Percentiles rank a stretch among this genome's conserved stretches.
These are phyloP conservation scores for Craterostigma plantagineum DNA, from an alignment of 257 asterid genomes.

Conservation along the genomic window DNA sequence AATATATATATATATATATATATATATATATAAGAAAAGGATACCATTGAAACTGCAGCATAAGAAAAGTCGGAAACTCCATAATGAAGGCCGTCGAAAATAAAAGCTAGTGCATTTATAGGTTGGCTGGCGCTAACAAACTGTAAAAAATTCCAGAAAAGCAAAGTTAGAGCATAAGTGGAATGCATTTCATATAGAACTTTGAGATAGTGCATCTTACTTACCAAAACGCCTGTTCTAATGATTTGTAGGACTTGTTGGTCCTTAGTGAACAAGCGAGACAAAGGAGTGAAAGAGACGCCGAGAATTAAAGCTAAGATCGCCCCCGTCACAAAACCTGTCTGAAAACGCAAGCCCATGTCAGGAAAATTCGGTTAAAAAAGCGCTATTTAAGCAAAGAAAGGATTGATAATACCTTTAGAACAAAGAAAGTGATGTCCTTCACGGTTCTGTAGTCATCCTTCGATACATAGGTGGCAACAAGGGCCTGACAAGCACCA, in stretches of 20 bases:
- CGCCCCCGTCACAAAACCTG: conserved; percentile 51
- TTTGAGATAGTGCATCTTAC: no score
- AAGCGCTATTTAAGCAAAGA: no score
- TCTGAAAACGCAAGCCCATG: conserved; percentile 19
- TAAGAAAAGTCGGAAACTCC: conserved; percentile 85
- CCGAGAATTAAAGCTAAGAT: conserved; percentile 47
- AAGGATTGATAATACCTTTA: conserved; percentile 39
- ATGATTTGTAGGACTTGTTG: conserved; percentile 39
- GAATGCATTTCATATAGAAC: background rate
- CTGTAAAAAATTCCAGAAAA: conserved; percentile 29
- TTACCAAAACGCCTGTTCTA: conserved; percentile 54
- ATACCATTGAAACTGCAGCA: conserved; percentile 83
- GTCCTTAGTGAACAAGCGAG: conserved; percentile 55
- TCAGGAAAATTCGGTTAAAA: background rate
- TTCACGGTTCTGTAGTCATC: conserved; percentile 45
- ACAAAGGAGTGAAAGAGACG: conserved; percentile 47
- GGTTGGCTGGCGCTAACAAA: conserved; percentile 90
- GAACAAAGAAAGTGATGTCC: conserved; percentile 44
- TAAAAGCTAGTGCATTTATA: conserved; percentile 63
- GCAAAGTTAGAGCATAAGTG: background rate
- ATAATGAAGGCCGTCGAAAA: conserved; percentile 72
- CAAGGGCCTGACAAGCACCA: conserved; percentile 41
- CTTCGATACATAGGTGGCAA: conserved; percentile 64
- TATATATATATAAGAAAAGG: background rate
- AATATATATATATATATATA: no score